phyloP scores from a whole-genome alignment of 768 basidiomycete species.

The Macrolepiota fuliginosa region DNA sequence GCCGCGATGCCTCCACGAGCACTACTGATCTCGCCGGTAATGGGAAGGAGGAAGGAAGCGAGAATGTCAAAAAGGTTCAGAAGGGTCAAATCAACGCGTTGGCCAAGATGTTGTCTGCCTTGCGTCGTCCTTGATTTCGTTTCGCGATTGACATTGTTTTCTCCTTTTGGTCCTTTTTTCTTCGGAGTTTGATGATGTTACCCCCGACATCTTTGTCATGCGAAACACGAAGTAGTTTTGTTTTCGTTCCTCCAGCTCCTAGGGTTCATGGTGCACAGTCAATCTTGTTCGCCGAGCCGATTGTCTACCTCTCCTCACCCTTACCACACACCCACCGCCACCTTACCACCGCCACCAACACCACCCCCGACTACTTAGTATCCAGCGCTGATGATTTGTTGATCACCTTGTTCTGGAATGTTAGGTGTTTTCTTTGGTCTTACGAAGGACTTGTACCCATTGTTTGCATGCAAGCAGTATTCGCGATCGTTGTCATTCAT shows the following conservation, averaged over 20 bases:
- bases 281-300: conserved; percentile 3
- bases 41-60: conserved; percentile 40
- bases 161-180: conserved; percentile 6
- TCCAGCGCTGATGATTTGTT: conserved; percentile 10
- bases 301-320: neutral
- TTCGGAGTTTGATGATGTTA: conserved; percentile 13
- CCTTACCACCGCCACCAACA: neutral
- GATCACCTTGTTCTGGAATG: conserved; percentile 8
- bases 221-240: conserved; percentile 12
- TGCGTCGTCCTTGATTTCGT: conserved; percentile 44
- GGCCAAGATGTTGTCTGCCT: conserved; percentile 87
- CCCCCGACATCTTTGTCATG: conserved; percentile 9
- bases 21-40: conserved; percentile 63
- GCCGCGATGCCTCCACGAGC: conserved; percentile 69
- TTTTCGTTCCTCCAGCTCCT: neutral
- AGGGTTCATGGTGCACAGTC: conserved; percentile 1
- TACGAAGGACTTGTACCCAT: conserved; percentile 12
- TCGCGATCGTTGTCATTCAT: conserved; percentile 14
- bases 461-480: conserved; percentile 15
- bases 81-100: conserved; percentile 88
- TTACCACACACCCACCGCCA: neutral
- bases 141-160: conserved; percentile 9
- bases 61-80: conserved; percentile 65
- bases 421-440: conserved; percentile 12
- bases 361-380: conserved; percentile 3